Percentiles rank a stretch among this genome's conserved stretches.
Conservation (phyloP, 2,329 filamentous ascomycete species). For the Phoma herbarum region DNA sequence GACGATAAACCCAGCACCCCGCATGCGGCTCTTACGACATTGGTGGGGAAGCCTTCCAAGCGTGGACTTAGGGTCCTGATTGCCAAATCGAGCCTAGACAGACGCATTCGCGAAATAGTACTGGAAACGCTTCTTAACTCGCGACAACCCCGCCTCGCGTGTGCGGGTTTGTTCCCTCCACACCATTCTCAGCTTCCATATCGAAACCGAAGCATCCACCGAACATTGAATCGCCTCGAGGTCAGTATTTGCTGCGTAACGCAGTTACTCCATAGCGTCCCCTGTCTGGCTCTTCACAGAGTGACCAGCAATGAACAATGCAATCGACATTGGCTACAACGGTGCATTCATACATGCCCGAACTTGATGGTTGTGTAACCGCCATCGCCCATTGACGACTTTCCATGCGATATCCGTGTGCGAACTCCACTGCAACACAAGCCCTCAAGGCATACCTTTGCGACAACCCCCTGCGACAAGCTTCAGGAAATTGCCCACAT, state of each 20-base stretch:
- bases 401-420: conserved; percentile 5
- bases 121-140: conserved; percentile 33
- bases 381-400: not conserved
- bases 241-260: conserved; percentile 15
- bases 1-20: conserved; percentile 28
- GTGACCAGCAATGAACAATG: conserved; percentile 13
- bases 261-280: conserved; percentile 14
- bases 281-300: conserved; percentile 13
- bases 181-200: conserved; percentile 10
- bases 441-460: conserved; percentile 13
- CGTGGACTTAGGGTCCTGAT: conserved; percentile 40
- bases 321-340: conserved; percentile 15
- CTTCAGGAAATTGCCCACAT: not conserved
- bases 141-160: conserved; percentile 38
- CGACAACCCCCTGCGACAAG: conserved; percentile 14
- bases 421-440: conserved; percentile 7
- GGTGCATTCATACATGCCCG: conserved; percentile 3
- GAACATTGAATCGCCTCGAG: not conserved
- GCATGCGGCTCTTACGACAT: conserved; percentile 38
- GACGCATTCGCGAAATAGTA: conserved; percentile 17
- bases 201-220: not conserved
- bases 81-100: conserved; percentile 35
- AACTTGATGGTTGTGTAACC: conserved; percentile 1
- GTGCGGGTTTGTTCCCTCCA: conserved; percentile 18
- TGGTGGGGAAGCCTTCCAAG: conserved; percentile 38